Base-by-base conservation (phyloP, 2,329 filamentous ascomycete genomes). In the Diaporthe sp. region DNA sequence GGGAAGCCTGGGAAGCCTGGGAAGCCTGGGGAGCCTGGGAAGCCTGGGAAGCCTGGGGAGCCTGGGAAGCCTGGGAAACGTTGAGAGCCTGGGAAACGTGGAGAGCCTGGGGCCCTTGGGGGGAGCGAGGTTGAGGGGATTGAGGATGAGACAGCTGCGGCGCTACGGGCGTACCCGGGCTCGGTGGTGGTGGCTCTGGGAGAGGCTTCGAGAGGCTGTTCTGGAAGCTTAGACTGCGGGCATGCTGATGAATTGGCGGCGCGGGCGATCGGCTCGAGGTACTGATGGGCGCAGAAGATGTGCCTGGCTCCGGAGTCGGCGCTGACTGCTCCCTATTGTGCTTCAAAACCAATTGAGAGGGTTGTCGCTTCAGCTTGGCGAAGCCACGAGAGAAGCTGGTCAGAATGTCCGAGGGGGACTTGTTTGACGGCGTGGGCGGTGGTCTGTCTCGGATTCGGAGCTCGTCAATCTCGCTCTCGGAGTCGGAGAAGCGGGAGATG, bases 151-250 rank as follows among this genome's bases (percentile, higher is more conserved):
- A 78, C 71, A 75, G 75, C 59, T 77, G 80, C 53, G 72, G 73
- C 25, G 77, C 79, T 47, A 79, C 70, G n/a, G 82, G 82, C 9
- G 81, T 82, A 63, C 79, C 75, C 8, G 81, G 82, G 71, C 81
- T 81, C 70, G 78, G 78, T 39, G 82, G 82, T 35, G 89, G 88
- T 32, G 88, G 85, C 75, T 87, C 85, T 47, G 89, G 89, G 30
- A 91, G 81, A 65, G 89, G 89, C 80, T 91, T 91, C 78, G 86
- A 85, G 76, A 91, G 88, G 78, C 88, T 91, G 73, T 88, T 84
- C 78, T 89, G 88, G 66, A 91, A 81, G 77, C 86, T 91, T 80
- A 89, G 75, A 77, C 86, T 88, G 77, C 87, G 85, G 73, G 83
- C 88, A 90, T 91, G 88, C 82, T 88, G 84, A 44, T 76, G 76